These are phyloP conservation scores for Gossypium raimondii DNA, from an alignment of 345 rosid species.

Conservation along the genomic window DNA sequence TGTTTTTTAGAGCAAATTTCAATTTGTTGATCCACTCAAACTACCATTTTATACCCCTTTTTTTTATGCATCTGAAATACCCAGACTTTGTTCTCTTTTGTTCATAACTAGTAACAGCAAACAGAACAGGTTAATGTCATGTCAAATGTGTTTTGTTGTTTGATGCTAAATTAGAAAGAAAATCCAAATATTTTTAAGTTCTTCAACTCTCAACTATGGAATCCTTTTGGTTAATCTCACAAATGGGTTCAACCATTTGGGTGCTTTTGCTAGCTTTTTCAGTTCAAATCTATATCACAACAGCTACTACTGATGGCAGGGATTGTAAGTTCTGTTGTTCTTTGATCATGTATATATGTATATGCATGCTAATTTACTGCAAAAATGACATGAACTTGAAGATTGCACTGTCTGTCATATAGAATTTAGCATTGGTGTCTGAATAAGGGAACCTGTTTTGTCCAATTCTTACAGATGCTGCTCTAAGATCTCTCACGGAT, in stretches of 20 bases:
- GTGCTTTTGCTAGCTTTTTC: slow-evolving; percentile 28
- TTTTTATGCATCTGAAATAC: not conserved
- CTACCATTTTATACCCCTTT: not conserved
- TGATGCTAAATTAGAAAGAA: slow-evolving; percentile 12
- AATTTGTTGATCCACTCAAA: not conserved
- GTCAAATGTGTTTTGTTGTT: not conserved
- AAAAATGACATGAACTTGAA: not conserved
- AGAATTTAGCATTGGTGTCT: not conserved
- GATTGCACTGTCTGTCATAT: not conserved
- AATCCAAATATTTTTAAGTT: not conserved
- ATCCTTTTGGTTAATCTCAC: slow-evolving; percentile 13
- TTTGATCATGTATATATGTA: not conserved
- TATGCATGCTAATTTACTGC: not conserved
- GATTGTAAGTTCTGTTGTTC: slow-evolving; percentile 32
- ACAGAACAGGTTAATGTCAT: slow-evolving; percentile 1
- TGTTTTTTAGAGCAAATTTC: not conserved
- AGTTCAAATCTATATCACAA: slow-evolving; percentile 16
- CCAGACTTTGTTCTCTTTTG: not conserved
- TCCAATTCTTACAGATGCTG: slow-evolving; percentile 36
- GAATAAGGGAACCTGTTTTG: not conserved
- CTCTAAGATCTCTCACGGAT: slow-evolving; percentile 32
- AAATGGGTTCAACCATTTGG: slow-evolving; percentile 36
- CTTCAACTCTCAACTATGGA: not conserved
- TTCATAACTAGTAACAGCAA: not conserved
- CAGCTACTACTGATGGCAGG: slow-evolving; percentile 20